These are phyloP conservation scores for Pleurotus djamor DNA, from an alignment of 768 basidiomycete genomes.

Conservation along the genomic window DNA sequence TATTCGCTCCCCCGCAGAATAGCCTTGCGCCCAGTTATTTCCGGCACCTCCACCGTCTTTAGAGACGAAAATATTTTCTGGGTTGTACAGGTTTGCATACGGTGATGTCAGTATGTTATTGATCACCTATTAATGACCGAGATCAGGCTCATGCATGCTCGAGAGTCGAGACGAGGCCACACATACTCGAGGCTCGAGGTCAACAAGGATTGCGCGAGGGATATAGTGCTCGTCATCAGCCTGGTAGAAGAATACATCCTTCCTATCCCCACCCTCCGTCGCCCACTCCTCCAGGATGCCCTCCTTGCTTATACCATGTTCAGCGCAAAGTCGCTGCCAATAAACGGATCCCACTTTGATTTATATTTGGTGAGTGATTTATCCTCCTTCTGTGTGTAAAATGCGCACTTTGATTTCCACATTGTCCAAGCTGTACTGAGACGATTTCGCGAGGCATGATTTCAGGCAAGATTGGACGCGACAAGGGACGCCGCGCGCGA, in stretches of 20 bases:
- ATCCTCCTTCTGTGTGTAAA: background rate
- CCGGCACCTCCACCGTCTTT: constrained; percentile 99
- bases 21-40: constrained; percentile 98
- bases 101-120: constrained; percentile 90
- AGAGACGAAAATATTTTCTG: constrained; percentile 95
- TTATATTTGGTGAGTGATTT: constrained; percentile 10
- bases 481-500: background rate
- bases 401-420: constrained; percentile 84
- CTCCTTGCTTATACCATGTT: constrained; percentile 96
- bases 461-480: background rate
- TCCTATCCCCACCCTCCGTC: constrained; percentile 91
- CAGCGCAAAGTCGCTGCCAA: constrained; percentile 98
- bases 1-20: constrained; percentile 82
- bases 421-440: constrained; percentile 86
- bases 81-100: constrained; percentile 92
- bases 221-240: constrained; percentile 99
- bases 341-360: constrained; percentile 89
- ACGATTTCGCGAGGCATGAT: constrained; percentile 85
- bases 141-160: background rate
- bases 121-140: constrained; percentile 67
- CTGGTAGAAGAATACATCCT: constrained; percentile 99
- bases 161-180: background rate
- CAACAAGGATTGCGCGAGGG: constrained; percentile 93
- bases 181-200: constrained; percentile 92
- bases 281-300: constrained; percentile 98